Evolutionary conservation across 768 basidiomycete species (phyloP), one percentile per base, ranked within the genome.

Genomic region (Lactarius tabidus): DNA sequence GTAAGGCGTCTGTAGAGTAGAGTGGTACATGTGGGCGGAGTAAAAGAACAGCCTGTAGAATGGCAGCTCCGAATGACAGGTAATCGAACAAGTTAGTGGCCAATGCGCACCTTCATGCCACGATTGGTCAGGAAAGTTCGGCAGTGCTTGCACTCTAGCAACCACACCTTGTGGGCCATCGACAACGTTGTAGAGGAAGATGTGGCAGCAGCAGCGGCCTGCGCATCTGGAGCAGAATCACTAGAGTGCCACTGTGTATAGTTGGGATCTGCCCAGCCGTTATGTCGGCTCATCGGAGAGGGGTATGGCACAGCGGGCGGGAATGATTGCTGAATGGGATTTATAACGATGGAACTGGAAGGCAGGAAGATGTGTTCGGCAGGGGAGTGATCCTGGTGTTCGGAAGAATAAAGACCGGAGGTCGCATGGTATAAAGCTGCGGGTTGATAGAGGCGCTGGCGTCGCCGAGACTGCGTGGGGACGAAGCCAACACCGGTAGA

Each of bases 1-100:
- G 92, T 36, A 88, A 77, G 33, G 90, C 89, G 74, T 94, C 92
- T 53, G 90, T 90, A 9, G 89, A 92, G 73, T 86, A 95, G 53
- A 94, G 83, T 52, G 91, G 84, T 71, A 93, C 87, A 63, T 86
- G 87, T 0, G 91, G 91, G 62, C 87, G 84, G 61, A 93, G 81
- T 26, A 94, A 80, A n/a, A 93, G 81, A 45, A 93, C 91, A 55
- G 91, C 91, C 91, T 92, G 70, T 57, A 65, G 57, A 61, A 62
- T 52, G 57, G 33, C n/a, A 65, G 31, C 23, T 31, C 38, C 26
- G 43, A 52, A 48, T 60, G 66, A 60, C 20, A 59, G 36, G 52
- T 51, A 29, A 39, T 58, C 28, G 45, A 60, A 45, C 29, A 41
- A 63, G 23, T n/a, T 33, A 53, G 29, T 60, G 26, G 17, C 51